A percentile compares a stretch with the other conserved stretches of the same genome.
These are phyloP conservation scores for Austroboletus rostrupii DNA, from an alignment of 1,284 basidiomycete species.

Conservation along the genomic window DNA sequence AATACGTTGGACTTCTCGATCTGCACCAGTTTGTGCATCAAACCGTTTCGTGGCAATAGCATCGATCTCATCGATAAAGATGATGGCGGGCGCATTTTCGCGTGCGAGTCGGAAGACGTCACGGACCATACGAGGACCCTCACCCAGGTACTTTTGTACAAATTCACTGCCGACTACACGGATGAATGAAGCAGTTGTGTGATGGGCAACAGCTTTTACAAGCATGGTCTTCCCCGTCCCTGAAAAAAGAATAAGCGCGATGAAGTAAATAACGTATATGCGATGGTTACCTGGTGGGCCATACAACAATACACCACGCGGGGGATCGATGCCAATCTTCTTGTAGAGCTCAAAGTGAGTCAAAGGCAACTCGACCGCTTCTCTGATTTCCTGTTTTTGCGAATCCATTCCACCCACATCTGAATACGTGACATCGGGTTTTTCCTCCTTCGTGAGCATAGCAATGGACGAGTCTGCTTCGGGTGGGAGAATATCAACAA, in stretches of 20 bases:
- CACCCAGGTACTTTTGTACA: slow-evolving; percentile 98
- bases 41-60: slow-evolving; percentile 99
- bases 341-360: slow-evolving; percentile 98
- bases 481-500: slow-evolving; percentile 97
- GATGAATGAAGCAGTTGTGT: slow-evolving; percentile 96
- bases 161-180: slow-evolving; percentile 98
- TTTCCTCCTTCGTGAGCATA: slow-evolving; percentile 91
- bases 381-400: slow-evolving; percentile 99
- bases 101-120: slow-evolving; percentile 97
- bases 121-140: slow-evolving; percentile 99
- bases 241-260: slow-evolving; percentile 30
- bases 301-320: slow-evolving; percentile 79
- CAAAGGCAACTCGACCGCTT: slow-evolving; percentile 97
- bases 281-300: slow-evolving; percentile 66
- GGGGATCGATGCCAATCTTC: slow-evolving; percentile 99
- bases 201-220: slow-evolving; percentile 97
- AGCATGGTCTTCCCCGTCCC: slow-evolving; percentile 99
- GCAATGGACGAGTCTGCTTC: slow-evolving; percentile 98
- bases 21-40: slow-evolving; percentile 98
- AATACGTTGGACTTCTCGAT: slow-evolving; percentile 98
- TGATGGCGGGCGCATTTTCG: slow-evolving; percentile 97
- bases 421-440: slow-evolving; percentile 85
- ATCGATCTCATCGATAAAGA: slow-evolving; percentile 99
- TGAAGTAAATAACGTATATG: not conserved
- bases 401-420: slow-evolving; percentile 97